Evolutionary conservation across 306 rosid species (phyloP).

Genomic region (Alnus rubra): DNA sequence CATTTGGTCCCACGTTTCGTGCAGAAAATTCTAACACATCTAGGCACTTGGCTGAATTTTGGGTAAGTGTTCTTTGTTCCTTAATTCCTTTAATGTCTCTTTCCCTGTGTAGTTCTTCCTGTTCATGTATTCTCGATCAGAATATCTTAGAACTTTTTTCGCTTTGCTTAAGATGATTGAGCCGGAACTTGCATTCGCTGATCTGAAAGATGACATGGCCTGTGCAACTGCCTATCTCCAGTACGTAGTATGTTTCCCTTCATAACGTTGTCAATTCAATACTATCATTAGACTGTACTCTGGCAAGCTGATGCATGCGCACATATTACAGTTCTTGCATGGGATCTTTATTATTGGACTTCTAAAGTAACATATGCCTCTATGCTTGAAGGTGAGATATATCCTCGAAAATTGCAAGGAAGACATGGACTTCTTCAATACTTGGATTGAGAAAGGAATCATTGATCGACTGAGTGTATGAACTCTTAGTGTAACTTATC

Average conservation of each 20-base stretch:
- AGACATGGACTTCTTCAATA: constrained; percentile 93
- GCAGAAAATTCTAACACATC: constrained; percentile 98
- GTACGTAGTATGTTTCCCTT: constrained; percentile 82
- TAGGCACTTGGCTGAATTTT: constrained; percentile 94
- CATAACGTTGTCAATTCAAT: constrained; percentile 30
- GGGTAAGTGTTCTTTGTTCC: constrained; percentile 56
- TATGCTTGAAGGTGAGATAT: constrained; percentile 63
- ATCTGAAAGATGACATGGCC: constrained; percentile 93
- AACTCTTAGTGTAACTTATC: constrained; percentile 46
- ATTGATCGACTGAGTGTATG: constrained; percentile 86
- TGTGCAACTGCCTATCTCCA: constrained; percentile 98
- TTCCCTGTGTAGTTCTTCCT: constrained; percentile 6
- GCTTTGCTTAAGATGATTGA: constrained; percentile 77
- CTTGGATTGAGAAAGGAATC: constrained; percentile 94
- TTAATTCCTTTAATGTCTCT: constrained; percentile 13
- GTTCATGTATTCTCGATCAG: constrained; percentile 17
- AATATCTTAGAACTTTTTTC: constrained; percentile 21
- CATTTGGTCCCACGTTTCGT: constrained; percentile 95
- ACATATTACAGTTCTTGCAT: constrained; percentile 9
- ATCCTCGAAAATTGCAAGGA: constrained; percentile 89
- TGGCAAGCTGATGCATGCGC: constrained; percentile 17
- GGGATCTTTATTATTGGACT: constrained; percentile 2
- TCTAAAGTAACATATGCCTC: constrained; percentile 19
- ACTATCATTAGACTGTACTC: constrained; percentile 15
- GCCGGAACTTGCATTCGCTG: constrained; percentile 98